phyloP scores from a whole-genome alignment of 306 rosid genomes.

The Cyamopsis tetragonoloba region DNA sequence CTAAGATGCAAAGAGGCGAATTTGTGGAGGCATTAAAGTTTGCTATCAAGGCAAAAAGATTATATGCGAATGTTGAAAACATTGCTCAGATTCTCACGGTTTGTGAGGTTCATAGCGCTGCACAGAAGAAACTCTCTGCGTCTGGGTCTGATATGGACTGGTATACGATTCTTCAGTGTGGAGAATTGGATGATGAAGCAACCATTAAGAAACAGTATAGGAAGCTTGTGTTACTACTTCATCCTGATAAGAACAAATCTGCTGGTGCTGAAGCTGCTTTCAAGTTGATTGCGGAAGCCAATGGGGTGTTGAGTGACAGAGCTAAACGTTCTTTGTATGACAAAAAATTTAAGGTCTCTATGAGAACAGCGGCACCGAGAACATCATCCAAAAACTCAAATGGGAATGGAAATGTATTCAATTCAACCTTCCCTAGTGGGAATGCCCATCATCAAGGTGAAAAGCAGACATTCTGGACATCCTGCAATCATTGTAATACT shows the following conservation, averaged over 20 bases:
- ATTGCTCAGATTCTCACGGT: constrained; percentile 55
- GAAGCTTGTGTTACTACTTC: constrained; percentile 76
- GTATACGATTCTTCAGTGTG: constrained; percentile 68
- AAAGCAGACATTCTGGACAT: constrained; percentile 57
- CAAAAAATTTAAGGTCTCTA: constrained; percentile 20
- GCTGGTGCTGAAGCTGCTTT: constrained; percentile 94
- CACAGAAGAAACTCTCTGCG: constrained; percentile 39
- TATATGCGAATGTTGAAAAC: constrained; percentile 61
- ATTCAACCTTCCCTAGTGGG: constrained; percentile 29
- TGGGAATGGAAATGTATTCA: constrained; percentile 26
- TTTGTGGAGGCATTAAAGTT: constrained; percentile 65
- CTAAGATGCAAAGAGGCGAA: constrained; percentile 56
- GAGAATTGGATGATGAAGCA: constrained; percentile 39
- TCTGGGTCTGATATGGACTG: constrained; percentile 62
- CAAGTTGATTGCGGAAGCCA: constrained; percentile 80
- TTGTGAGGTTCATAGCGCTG: constrained; percentile 66
- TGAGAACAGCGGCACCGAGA: constrained; percentile 29
- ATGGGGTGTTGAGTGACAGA: constrained; percentile 60
- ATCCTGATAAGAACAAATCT: constrained; percentile 91
- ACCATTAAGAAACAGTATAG: constrained; percentile 65
- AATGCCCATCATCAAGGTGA: constrained; percentile 27
- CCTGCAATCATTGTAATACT: constrained; percentile 46
- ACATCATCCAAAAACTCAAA: constrained; percentile 34
- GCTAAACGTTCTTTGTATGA: constrained; percentile 50
- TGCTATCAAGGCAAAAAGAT: constrained; percentile 61